Evolutionary conservation across 1,139 yeast species (phyloP).

Genomic region (Arxiozyma telluris): DNA sequence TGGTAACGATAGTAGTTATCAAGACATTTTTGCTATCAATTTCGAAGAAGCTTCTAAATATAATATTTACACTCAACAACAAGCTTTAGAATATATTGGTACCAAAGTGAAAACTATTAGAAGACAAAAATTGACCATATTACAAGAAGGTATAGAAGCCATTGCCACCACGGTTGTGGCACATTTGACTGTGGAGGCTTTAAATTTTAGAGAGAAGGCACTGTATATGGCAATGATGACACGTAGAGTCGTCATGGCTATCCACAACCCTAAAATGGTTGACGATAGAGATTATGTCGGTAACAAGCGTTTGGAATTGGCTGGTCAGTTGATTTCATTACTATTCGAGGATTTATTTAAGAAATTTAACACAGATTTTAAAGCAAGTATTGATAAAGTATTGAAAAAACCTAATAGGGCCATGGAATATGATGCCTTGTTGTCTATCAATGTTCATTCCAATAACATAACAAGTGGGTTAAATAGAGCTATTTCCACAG

Average conservation of each 20-base stretch:
- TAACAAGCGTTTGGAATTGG: constrained; percentile 91
- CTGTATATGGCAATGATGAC: constrained; percentile 94
- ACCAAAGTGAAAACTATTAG: constrained; percentile 85
- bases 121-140: constrained; percentile 69
- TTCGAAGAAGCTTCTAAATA: constrained; percentile 88
- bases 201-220: constrained; percentile 91
- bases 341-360: constrained; percentile 94
- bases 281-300: constrained; percentile 99
- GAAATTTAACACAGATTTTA: constrained; percentile 89
- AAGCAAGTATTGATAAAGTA: constrained; percentile 87
- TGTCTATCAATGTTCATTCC: constrained; percentile 83
- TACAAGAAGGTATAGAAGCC: constrained; percentile 96
- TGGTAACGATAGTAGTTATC: constrained; percentile 80
- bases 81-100: constrained; percentile 87
- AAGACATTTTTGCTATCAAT: constrained; percentile 84
- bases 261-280: constrained; percentile 89
- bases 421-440: constrained; percentile 86
- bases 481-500: constrained; percentile 94
- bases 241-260: constrained; percentile 89
- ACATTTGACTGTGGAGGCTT: constrained; percentile 75
- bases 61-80: constrained; percentile 84
- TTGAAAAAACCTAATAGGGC: constrained; percentile 91
- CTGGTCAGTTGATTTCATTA: constrained; percentile 93
- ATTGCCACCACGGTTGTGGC: constrained; percentile 95
- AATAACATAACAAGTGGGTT: constrained; percentile 89